Conservation (phyloP, 2,329 filamentous ascomycete genomes). For the Metarhizium brunneum region DNA sequence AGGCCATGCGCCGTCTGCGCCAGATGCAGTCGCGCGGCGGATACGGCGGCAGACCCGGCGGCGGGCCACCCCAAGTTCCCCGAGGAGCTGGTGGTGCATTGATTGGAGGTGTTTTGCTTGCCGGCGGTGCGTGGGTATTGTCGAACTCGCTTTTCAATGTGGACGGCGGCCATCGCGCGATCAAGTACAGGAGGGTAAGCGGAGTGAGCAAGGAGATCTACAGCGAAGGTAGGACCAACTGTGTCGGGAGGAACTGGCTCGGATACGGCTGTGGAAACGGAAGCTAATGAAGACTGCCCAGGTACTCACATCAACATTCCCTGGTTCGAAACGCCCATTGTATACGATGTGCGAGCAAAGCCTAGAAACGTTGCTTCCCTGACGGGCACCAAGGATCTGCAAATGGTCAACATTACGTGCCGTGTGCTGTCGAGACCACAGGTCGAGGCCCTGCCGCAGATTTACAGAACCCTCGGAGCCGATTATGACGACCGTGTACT, state of each 20-base stretch:
- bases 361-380: conserved; percentile 93
- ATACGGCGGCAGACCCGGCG: conserved; percentile 32
- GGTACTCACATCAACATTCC: conserved; percentile 90
- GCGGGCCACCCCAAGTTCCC: conserved; percentile 27
- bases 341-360: conserved; percentile 97
- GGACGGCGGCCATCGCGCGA: conserved; percentile 95
- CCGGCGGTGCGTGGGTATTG: conserved; percentile 41
- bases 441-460: conserved; percentile 83
- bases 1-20: conserved; percentile 41
- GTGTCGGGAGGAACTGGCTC: not conserved
- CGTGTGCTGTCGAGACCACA: conserved; percentile 92
- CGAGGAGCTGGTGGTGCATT: conserved; percentile 30
- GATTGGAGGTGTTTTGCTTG: conserved; percentile 32
- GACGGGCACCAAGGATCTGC: conserved; percentile 96
- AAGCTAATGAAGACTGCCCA: conserved; percentile 24
- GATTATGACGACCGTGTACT: conserved; percentile 97
- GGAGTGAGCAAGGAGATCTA: conserved; percentile 97
- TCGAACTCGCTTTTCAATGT: conserved; percentile 67
- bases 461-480: conserved; percentile 88
- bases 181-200: conserved; percentile 90
- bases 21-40: conserved; percentile 35
- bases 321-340: conserved; percentile 94
- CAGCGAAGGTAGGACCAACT: conserved; percentile 61
- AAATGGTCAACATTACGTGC: conserved; percentile 99
- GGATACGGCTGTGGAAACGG: not conserved